A percentile compares a stretch with the other conserved stretches of the same genome.
These are phyloP conservation scores for Nitzschia putrida DNA, from an alignment of 108 stramenopile genomes.

Conservation along the genomic window DNA sequence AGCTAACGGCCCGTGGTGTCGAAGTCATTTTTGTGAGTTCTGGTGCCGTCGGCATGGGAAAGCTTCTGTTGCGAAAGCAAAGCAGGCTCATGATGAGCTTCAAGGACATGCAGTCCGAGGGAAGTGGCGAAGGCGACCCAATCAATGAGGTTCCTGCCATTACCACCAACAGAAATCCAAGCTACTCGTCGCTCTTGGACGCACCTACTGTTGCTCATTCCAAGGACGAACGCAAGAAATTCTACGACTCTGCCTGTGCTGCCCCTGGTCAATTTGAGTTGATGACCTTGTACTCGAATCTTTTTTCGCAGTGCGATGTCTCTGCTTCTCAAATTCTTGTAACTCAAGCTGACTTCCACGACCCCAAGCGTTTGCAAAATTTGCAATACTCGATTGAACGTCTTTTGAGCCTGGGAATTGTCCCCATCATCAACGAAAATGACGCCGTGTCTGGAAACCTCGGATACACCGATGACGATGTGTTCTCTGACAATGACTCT, in stretches of 20 bases:
- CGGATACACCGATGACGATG: constrained; percentile 84
- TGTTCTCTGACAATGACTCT: constrained; percentile 96
- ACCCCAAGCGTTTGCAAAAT: constrained; percentile 69
- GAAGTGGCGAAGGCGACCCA: not conserved
- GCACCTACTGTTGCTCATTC: constrained; percentile 55
- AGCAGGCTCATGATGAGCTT: constrained; percentile 64
- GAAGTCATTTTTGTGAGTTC: constrained; percentile 82
- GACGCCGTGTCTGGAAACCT: constrained; percentile 93
- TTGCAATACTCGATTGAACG: constrained; percentile 81
- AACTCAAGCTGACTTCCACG: constrained; percentile 87
- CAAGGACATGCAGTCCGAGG: constrained; percentile 41
- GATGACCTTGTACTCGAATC: constrained; percentile 92
- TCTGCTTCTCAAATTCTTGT: constrained; percentile 88
- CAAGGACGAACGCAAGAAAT: constrained; percentile 68
- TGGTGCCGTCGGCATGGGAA: constrained; percentile 89
- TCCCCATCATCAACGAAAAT: constrained; percentile 97
- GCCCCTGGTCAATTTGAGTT: constrained; percentile 98
- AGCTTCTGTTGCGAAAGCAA: constrained; percentile 73
- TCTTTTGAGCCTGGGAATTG: constrained; percentile 85
- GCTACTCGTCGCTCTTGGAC: constrained; percentile 54
- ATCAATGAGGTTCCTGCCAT: not conserved
- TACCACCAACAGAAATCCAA: constrained; percentile 18
- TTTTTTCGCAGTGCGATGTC: constrained; percentile 87
- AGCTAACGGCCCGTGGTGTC: constrained; percentile 68
- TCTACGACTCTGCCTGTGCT: constrained; percentile 93